These are phyloP conservation scores for Starmerella khaoyaiensis DNA, from an alignment of 805 yeast genomes.

Conservation along the genomic window DNA sequence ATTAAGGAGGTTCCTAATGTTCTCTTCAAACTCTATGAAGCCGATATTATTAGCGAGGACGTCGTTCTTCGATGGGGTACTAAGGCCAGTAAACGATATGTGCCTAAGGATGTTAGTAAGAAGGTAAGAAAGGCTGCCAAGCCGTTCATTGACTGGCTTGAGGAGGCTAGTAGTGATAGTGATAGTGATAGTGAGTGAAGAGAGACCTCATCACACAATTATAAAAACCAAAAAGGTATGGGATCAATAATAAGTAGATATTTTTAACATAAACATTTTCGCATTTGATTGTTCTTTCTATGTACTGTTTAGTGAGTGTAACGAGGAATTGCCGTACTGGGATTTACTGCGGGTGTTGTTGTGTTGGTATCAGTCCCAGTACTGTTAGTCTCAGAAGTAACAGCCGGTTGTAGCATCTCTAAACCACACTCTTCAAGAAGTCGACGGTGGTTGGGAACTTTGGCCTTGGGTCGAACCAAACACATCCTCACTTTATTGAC, in stretches of 20 bases:
- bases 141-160: conserved; percentile 89
- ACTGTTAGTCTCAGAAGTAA: neutral
- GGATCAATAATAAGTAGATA: neutral
- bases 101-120: conserved; percentile 80
- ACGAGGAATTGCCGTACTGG: neutral
- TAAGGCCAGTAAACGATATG: conserved; percentile 82
- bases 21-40: conserved; percentile 65
- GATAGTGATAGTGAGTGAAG: conserved; percentile 23
- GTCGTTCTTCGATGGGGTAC: conserved; percentile 74
- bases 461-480: conserved; percentile 39
- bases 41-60: conserved; percentile 76
- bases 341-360: neutral
- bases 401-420: conserved; percentile 10
- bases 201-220: neutral
- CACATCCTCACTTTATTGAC: conserved; percentile 49
- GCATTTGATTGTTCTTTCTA: neutral
- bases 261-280: neutral
- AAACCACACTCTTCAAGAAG: conserved; percentile 88
- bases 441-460: conserved; percentile 59
- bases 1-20: conserved; percentile 69
- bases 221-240: neutral
- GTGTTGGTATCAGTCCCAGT: neutral
- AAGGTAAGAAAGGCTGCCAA: conserved; percentile 93
- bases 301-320: no score
- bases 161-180: conserved; percentile 73